Evolutionary conservation across 208 protist genomes (phyloP), one percentile per base, ranked within the genome.

Genomic region (Zelonia costaricensis): DNA sequence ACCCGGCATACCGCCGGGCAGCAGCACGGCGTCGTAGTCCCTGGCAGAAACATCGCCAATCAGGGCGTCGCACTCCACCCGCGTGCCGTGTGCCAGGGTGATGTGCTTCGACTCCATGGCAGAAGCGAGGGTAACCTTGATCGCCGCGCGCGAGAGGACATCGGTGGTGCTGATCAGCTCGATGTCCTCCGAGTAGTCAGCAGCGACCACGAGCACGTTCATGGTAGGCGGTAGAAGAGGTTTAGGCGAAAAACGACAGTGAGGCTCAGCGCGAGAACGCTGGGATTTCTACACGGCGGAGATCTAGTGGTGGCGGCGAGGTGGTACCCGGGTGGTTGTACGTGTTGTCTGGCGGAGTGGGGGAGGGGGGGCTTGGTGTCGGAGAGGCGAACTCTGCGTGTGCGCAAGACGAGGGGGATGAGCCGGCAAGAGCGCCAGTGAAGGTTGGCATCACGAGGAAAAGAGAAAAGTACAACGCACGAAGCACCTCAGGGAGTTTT

Each of bases 171-270:
- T 89, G 25, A 81, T 80, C 8, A 93, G 59, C 72, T 96, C 90
- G 79, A 96, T 96, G 49, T 96, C 90, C 68, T 96, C 90, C 18
- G 82, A 78, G 57, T 85, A 80, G 69, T 92, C 83, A 20, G 90
- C 86, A 8, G 82, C 81, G 42, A 82, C 84, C 65, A 96, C 87
- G 40, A 96, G 82, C 63, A 91, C 87, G 46, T 73, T 75, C 72
- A 84, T 88, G 43, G 51, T 62, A 40, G 49, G 36, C 13, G 40
- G 49, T 28, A 20, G 18, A 61, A 53, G 36, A 69, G 20, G 16
- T 6, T 58, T 13, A 64, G 25, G 44, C 56, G 39, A 65, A 22
- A 46, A 65, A 38, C 38, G 45, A 20, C 13, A n/a, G n/a, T n/a
- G n/a, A n/a, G n/a, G n/a, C n/a, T n/a, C n/a, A n/a, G n/a, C n/a